Percentiles rank a stretch among this genome's conserved stretches.
phyloP scores from a whole-genome alignment of 2,329 filamentous ascomycete species.

The Hysterium pulicare region DNA sequence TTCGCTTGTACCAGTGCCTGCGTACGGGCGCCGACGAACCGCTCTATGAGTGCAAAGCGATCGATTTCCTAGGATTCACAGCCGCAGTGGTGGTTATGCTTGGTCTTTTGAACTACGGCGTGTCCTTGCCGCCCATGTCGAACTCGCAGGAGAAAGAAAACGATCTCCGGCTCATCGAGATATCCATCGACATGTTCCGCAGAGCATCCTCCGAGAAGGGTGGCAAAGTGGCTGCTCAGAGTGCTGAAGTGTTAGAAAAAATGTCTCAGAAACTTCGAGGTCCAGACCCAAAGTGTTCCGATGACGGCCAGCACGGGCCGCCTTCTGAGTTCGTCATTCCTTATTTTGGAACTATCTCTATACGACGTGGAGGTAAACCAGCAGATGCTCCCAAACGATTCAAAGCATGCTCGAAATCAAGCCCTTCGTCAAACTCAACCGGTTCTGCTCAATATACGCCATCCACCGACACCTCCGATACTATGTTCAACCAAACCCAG shows the following conservation, averaged over 20 bases:
- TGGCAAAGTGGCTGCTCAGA: slow-evolving; percentile 40
- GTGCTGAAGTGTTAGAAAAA: slow-evolving; percentile 37
- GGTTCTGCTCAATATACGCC: slow-evolving; percentile 10
- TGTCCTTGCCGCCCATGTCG: slow-evolving; percentile 7
- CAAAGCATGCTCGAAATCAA: slow-evolving; percentile 2
- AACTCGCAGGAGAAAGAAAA: slow-evolving; percentile 28
- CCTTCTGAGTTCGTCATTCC: slow-evolving; percentile 36
- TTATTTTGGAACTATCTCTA: slow-evolving; percentile 42
- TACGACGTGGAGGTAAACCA: slow-evolving; percentile 26
- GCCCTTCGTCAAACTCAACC: slow-evolving; percentile 7
- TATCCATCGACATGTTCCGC: slow-evolving; percentile 41
- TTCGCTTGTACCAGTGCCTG: slow-evolving; percentile 40
- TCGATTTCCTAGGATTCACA: slow-evolving; percentile 48
- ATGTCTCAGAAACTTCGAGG: slow-evolving; percentile 29
- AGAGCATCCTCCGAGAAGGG: slow-evolving; percentile 40
- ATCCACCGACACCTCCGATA: slow-evolving; percentile 7
- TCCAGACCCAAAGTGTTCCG: slow-evolving; percentile 2
- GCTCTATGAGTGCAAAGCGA: slow-evolving; percentile 46
- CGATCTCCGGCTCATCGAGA: slow-evolving; percentile 38
- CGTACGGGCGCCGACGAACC: slow-evolving; percentile 32
- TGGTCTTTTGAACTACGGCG: slow-evolving; percentile 39
- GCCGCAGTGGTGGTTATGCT: slow-evolving; percentile 43
- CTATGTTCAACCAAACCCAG: slow-evolving; percentile 4
- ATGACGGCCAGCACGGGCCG: slow-evolving; percentile 10
- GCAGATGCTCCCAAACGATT: neutral